Base-by-base conservation (phyloP, 75 land plant species). In the Gnetum montanum region DNA sequence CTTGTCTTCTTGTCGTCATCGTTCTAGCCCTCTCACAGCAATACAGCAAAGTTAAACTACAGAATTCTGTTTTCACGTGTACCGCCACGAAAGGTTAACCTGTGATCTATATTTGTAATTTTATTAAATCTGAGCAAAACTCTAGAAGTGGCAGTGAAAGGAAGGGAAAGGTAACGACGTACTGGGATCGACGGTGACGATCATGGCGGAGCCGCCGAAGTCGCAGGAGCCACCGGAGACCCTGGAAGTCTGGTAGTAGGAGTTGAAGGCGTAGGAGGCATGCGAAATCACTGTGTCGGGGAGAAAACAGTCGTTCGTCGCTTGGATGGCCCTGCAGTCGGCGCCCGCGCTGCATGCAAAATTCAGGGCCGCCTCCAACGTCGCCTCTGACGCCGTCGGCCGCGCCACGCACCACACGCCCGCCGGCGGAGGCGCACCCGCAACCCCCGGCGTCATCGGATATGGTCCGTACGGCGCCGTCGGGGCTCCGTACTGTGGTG, bases 181-280 rank as follows among this genome's bases (percentile, higher is more conserved):
- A 64, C 65, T 64, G 23, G 67, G 67, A 18, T 64, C 61, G 15
- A 33, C 37, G 0, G 30, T 40, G 13, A 62, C 67, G 15, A 64
- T 19, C 46, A 37, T 33, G 11, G 67, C 67, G 11, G 48, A 27
- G 1, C 49, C 65, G 24, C 38, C 38, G 11, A 64, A 64, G 66
- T 64, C 45, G 33, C 67, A 64, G 30, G 4, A 13, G 10, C 52
- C 45, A 26, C 49, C 64, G n/a, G 20, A 12, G 18, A 1, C 29
- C 24, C 44, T 60, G 64, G n/a, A 61, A 11, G 20, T 31, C 48
- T 64, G 67, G 12, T 18, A 64, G 31, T 64, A 64, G 19, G 22
- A 38, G 34, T 64, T 64, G 49, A 64, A 64, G 46, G 61, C 66
- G 28, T 38, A 64, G 11, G 67, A 64, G 28, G 67, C 67, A 44